These are phyloP conservation scores for Perkinsus marinus DNA, from an alignment of 169 alveolate genomes.

Conservation along the genomic window DNA sequence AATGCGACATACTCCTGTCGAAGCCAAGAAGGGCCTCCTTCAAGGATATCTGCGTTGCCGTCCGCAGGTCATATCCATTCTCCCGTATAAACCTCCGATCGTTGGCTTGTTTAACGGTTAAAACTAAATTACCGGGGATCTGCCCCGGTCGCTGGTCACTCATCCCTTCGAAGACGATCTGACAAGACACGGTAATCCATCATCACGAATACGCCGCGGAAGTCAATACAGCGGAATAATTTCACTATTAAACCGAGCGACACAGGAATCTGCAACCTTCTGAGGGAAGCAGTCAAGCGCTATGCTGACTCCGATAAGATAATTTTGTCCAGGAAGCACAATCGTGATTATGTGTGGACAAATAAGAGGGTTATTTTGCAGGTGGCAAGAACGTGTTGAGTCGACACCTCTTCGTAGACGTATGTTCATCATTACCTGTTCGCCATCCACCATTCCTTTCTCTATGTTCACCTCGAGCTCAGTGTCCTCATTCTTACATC, in stretches of 20 bases:
- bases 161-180: not conserved
- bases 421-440: not conserved
- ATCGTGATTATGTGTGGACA: too few relatives aligned
- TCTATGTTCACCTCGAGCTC: not conserved
- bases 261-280: too few relatives aligned
- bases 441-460: constrained; percentile 3
- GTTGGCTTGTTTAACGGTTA: not conserved
- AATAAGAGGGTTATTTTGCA: too few relatives aligned
- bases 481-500: not conserved
- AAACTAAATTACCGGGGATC: not conserved
- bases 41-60: not conserved
- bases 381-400: too few relatives aligned
- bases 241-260: too few relatives aligned
- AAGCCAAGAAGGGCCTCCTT: constrained; percentile 5
- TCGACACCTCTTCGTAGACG: too few relatives aligned
- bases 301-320: too few relatives aligned
- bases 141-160: constrained; percentile 2
- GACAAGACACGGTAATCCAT: not conserved
- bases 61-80: not conserved
- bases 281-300: too few relatives aligned
- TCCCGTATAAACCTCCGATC: not conserved
- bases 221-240: too few relatives aligned
- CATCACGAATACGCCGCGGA: not conserved
- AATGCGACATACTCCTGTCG: not conserved
- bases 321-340: too few relatives aligned